Conservation (phyloP, 176 grass and related monocot genomes). For the Echinochloa phyllopogon region DNA sequence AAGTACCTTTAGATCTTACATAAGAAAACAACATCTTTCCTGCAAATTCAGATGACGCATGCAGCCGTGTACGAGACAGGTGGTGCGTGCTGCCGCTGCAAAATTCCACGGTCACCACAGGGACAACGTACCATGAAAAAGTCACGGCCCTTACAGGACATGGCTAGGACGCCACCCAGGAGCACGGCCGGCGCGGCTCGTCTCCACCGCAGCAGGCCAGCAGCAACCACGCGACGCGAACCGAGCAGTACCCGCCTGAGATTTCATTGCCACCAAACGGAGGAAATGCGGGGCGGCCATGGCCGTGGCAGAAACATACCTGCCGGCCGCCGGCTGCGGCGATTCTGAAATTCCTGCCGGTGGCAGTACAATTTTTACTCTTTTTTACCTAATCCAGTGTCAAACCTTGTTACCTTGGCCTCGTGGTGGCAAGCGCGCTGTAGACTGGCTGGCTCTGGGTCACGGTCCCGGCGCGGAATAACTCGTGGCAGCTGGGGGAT, state of each 20-base stretch:
- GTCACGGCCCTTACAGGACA: not conserved
- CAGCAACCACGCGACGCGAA: not conserved
- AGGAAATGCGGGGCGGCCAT: not conserved
- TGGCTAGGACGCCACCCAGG: not conserved
- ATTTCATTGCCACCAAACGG: slow-evolving; percentile 35
- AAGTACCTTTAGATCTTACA: not conserved
- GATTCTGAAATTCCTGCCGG: slow-evolving; percentile 28
- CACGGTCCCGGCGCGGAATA: not conserved
- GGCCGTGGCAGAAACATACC: slow-evolving; percentile 5
- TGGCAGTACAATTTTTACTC: not conserved
- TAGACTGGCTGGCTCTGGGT: not conserved
- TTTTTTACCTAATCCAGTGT: not conserved
- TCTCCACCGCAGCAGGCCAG: slow-evolving; percentile 17
- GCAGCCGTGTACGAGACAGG: not conserved
- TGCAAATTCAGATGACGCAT: no score
- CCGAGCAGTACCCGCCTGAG: not conserved
- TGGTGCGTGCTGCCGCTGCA: not conserved
- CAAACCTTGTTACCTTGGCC: not conserved
- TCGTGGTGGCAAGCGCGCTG: not conserved
- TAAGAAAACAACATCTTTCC: no score
- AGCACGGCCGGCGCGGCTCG: not conserved
- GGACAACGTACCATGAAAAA: not conserved
- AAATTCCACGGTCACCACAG: not conserved
- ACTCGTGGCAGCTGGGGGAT: not conserved
- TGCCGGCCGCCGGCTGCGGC: not conserved